Evolutionary conservation across 2,329 filamentous ascomycete species (phyloP), one percentile per base, ranked within the genome.

Genomic region (Aspergillus hiratsukae): DNA sequence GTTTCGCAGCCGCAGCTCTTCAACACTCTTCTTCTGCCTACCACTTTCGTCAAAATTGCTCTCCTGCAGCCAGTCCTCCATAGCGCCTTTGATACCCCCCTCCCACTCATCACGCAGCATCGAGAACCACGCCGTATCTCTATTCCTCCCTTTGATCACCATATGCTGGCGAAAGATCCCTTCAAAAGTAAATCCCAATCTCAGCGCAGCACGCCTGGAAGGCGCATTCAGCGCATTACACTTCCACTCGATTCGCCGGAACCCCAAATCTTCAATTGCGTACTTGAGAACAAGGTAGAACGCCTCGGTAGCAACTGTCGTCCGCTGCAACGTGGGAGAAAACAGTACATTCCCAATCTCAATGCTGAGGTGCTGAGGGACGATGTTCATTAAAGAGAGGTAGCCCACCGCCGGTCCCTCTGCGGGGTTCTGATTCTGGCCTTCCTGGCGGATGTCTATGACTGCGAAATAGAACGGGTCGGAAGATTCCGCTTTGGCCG

Each of bases 181-280:
- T 66, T 88, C 85, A 61, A 72, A 83, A 0, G 67, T 68, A 61
- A 87, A 88, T 0, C 86, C 86, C 8, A 86, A 66, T 2, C 86
- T 72, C 61, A 71, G 55, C 0, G 85, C 86, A 0, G 85, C 84
- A 3, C 77, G 71, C 14, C 76, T 71, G 48, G 82, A 85, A 0
- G 79, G 73, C 37, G 62, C 72, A 64, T 88, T 88, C 10, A 84
- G 70, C 17, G 75, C 61, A 64, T 87, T 79, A 53, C 82, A 84
- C 63, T 87, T 88, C 85, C 86, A 88, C 67, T 87, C 84, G 3
- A 86, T 78, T 7, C 85, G 74, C 3, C 79, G 68, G 64, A 83
- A 85, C 0, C 80, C 76, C 23, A 87, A 65, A 2, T 77, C 74
- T 3, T 81, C 78, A 61, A 87, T 83, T 0, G 78, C 78, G 54